Conservation (phyloP, 1,284 basidiomycete species). For the Cutaneotrichosporon cyanovorans region DNA sequence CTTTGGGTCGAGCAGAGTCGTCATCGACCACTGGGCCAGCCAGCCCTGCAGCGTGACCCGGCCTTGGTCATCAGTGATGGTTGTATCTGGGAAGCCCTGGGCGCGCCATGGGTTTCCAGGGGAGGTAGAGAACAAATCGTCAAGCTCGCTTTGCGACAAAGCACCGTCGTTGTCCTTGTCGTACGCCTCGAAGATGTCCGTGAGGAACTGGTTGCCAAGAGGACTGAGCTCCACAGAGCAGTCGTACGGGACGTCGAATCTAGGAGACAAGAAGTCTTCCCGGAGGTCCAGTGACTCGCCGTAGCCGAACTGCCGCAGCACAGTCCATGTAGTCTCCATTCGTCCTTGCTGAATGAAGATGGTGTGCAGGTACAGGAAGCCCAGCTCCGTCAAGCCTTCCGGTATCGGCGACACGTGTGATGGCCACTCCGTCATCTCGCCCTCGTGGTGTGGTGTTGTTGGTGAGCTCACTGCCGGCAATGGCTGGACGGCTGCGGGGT, state of each 20-base stretch:
- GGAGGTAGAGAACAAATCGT: conserved; percentile 84
- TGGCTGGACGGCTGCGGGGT: conserved; percentile 41
- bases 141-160: conserved; percentile 73
- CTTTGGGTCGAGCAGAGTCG: conserved; percentile 84
- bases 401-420: conserved; percentile 25
- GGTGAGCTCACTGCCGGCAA: conserved; percentile 18
- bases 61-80: conserved; percentile 79
- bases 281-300: conserved; percentile 84
- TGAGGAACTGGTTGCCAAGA: conserved; percentile 92
- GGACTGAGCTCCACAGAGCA: conserved; percentile 92
- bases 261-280: conserved; percentile 79
- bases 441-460: conserved; percentile 4
- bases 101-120: conserved; percentile 88
- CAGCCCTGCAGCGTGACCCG: conserved; percentile 92
- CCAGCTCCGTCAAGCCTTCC: conserved; percentile 78
- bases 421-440: conserved; percentile 6
- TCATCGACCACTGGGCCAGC: conserved; percentile 99
- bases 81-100: conserved; percentile 81
- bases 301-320: conserved; percentile 89
- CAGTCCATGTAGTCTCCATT: conserved; percentile 97
- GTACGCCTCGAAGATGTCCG: conserved; percentile 92
- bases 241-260: conserved; percentile 85
- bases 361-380: conserved; percentile 91
- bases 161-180: conserved; percentile 98
- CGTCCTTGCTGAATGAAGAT: conserved; percentile 95